Evolutionary conservation across 2,329 filamentous ascomycete genomes (phyloP).

Genomic region (Aspergillus sp.): DNA sequence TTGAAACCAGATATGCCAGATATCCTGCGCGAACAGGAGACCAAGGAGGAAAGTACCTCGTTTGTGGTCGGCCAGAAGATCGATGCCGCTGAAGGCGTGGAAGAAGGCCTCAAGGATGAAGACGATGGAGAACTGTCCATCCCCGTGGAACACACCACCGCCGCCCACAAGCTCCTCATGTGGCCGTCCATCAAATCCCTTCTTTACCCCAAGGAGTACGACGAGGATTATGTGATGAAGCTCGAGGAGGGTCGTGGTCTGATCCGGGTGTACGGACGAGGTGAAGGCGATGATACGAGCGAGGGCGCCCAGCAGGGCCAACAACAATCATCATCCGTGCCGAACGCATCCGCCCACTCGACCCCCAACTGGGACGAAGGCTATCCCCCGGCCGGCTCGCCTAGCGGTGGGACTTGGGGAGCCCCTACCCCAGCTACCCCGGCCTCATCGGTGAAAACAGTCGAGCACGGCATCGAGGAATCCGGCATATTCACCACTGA

Average conservation of each 20-base stretch:
- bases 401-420: conserved; percentile 43
- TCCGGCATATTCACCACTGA: conserved; percentile 48
- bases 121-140: conserved; percentile 57
- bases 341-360: conserved; percentile 5
- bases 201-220: conserved; percentile 48
- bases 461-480: conserved; percentile 43
- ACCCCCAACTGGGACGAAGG: conserved; percentile 19
- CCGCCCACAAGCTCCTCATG: conserved; percentile 71
- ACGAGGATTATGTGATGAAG: conserved; percentile 65
- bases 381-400: conserved; percentile 29
- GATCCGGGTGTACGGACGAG: conserved; percentile 67
- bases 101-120: conserved; percentile 11
- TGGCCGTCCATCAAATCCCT: conserved; percentile 62
- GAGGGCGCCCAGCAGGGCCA: conserved; percentile 24
- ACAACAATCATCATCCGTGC: conserved; percentile 29
- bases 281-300: conserved; percentile 61
- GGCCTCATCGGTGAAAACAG: conserved; percentile 13
- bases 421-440: conserved; percentile 37
- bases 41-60: conserved; percentile 7
- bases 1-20: conserved; percentile 18
- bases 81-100: conserved; percentile 1
- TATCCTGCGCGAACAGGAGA: conserved; percentile 6
- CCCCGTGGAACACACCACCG: conserved; percentile 77
- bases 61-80: conserved; percentile 3
- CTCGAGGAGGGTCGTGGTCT: conserved; percentile 66